phyloP scores from a whole-genome alignment of 164 flowering plant genomes.

The Chimonanthus praecox region DNA sequence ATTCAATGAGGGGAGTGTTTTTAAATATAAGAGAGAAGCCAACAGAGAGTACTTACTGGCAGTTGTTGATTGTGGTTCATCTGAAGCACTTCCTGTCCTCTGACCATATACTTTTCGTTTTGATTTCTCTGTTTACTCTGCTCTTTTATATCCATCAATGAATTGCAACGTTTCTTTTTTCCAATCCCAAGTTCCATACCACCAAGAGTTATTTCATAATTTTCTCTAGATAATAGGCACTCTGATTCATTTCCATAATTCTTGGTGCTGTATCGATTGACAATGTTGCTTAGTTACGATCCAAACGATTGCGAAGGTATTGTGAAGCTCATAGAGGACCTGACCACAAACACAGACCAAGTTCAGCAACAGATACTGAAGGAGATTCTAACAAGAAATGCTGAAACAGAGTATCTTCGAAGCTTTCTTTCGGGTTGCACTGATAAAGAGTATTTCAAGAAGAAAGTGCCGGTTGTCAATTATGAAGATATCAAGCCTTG shows the following conservation, averaged over 20 bases:
- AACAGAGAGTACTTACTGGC: slow-evolving; percentile 1
- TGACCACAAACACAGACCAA: slow-evolving; percentile 37
- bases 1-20: slow-evolving; percentile 7
- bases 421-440: slow-evolving; percentile 29
- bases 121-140: slow-evolving; percentile 1
- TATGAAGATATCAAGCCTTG: slow-evolving; percentile 57
- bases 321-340: slow-evolving; percentile 40
- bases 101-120: slow-evolving; percentile 6
- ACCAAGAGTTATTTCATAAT: background rate
- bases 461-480: slow-evolving; percentile 49
- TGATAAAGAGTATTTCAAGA: slow-evolving; percentile 34
- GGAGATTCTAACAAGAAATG: slow-evolving; percentile 42
- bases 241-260: background rate
- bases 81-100: slow-evolving; percentile 15
- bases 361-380: slow-evolving; percentile 37
- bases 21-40: slow-evolving; percentile 8
- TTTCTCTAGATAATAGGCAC: background rate
- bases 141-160: background rate
- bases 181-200: background rate
- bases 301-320: slow-evolving; percentile 41
- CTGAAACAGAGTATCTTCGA: slow-evolving; percentile 38
- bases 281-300: slow-evolving; percentile 40
- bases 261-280: slow-evolving; percentile 1
- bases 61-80: slow-evolving; percentile 19
- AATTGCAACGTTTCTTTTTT: background rate